A percentile compares a stretch with the other conserved stretches of the same genome.
Evolutionary conservation across 2,329 filamentous ascomycete genomes (phyloP).

Genomic region (Aureobasidium mangrovei): DNA sequence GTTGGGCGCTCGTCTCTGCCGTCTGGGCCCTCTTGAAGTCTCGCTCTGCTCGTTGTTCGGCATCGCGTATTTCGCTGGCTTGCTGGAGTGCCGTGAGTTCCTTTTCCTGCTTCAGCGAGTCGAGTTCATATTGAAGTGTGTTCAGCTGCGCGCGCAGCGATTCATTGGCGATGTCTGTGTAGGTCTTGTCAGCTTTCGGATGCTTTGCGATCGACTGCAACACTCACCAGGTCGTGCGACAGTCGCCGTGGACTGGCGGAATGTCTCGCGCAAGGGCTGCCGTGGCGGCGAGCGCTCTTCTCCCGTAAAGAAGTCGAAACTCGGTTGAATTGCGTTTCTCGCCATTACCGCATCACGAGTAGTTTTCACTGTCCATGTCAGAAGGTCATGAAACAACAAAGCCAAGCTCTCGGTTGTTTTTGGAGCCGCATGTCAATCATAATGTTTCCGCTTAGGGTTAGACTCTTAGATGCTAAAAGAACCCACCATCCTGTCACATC

Average conservation of each 20-base stretch:
- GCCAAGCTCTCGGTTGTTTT: not conserved
- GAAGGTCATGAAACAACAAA: not conserved
- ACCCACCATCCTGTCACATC: no score
- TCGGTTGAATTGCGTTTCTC: conserved; percentile 27
- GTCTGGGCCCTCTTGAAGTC: conserved; percentile 61
- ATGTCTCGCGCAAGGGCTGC: conserved; percentile 34
- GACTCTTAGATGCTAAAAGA: no score
- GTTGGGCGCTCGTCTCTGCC: conserved; percentile 44
- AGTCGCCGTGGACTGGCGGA: conserved; percentile 35
- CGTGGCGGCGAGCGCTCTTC: conserved; percentile 26
- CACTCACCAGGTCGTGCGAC: conserved; percentile 26
- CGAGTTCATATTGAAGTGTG: conserved; percentile 77
- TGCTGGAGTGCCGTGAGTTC: conserved; percentile 71
- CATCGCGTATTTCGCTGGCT: conserved; percentile 74
- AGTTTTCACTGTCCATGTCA: no score
- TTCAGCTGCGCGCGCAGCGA: conserved; percentile 84
- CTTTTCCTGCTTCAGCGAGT: conserved; percentile 78
- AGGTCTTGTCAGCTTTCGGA: not conserved
- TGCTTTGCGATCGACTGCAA: not conserved
- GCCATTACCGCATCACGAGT: not conserved
- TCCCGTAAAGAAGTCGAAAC: conserved; percentile 42
- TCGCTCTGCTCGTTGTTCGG: conserved; percentile 70
- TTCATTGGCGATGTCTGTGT: conserved; percentile 46
- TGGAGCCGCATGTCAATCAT: not conserved
- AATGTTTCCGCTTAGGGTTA: no score